A percentile compares a stretch with the other conserved stretches of the same genome.
Evolutionary conservation across 345 rosid genomes (phyloP).

Genomic region (Luvunga scandens): DNA sequence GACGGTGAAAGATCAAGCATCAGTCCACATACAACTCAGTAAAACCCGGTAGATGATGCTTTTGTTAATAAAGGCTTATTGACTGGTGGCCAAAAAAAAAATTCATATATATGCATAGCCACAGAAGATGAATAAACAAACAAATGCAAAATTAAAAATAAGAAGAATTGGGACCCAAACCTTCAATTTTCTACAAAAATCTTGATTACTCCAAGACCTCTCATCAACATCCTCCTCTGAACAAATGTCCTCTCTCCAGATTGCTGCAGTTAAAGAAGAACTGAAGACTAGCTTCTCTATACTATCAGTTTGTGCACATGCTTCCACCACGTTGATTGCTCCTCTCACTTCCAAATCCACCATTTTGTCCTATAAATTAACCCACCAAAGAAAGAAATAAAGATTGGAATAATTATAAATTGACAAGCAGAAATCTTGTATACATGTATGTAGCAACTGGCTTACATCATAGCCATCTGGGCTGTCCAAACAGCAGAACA

Average conservation of each 20-base stretch:
- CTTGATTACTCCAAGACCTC: constrained; percentile 72
- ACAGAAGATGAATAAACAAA: background rate
- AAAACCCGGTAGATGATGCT: background rate
- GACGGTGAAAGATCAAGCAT: background rate
- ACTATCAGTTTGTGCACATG: constrained; percentile 71
- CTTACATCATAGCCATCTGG: constrained; percentile 68
- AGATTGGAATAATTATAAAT: background rate
- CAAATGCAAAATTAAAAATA: background rate
- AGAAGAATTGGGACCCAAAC: constrained; percentile 24
- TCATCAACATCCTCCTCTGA: constrained; percentile 70
- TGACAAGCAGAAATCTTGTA: background rate
- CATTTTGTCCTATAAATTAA: constrained; percentile 39
- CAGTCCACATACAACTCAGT: background rate
- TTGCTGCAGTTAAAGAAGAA: constrained; percentile 75
- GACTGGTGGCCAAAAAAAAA: background rate
- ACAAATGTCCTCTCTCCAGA: constrained; percentile 71
- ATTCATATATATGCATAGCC: no score
- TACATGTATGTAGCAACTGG: background rate
- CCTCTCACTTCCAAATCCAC: constrained; percentile 81
- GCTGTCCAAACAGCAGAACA: constrained; percentile 72
- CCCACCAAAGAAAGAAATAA: background rate
- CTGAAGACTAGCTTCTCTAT: constrained; percentile 63
- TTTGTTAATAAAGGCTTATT: background rate
- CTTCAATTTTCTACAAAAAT: constrained; percentile 71
- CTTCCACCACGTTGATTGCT: constrained; percentile 81